Evolutionary conservation across 805 yeast species (phyloP), one percentile per base, ranked within the genome.

Genomic region (Cyberlindnera euphorbiiphila): DNA sequence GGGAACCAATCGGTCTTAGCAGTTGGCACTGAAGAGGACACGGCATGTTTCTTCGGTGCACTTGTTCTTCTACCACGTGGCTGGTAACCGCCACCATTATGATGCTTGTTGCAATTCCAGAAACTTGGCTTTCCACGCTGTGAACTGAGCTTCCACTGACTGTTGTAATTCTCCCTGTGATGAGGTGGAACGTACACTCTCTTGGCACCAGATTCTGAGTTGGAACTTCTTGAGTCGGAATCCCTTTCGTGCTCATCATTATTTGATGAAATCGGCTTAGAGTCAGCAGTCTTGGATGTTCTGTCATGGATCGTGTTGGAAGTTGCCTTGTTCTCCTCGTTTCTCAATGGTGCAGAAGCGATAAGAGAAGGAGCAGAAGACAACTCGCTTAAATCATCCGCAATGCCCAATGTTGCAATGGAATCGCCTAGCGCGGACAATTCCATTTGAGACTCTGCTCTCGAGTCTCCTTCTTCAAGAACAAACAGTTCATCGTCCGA

Each of bases 141-240:
- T 22, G 37, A 9, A 14, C 19, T 29, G 25, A 26, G 42, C 12
- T 41, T 39, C 43, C 45, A 41, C n/a, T 39, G 43, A 23, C 37
- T 37, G 23, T 38, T 38, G 21, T 50, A 46, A 42, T 61, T 60
- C 36, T 68, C 60, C 48, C 80, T 63, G 41, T 72, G 77, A 49
- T 74, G 79, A 11, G 80, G 80, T 19, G 78, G 78, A 15, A 74
- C 61, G 45, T 74, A 74, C 9, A 42, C 38, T 15, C 40, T 50
- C 40, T 50, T 55, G 9, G 52, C 32, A 28, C 38, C 39, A 7
- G 49, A 31, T 14, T 27, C 47, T 24, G 47, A 36, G 26, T 40
- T 36, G 5, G 46, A 37, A 5, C 31, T 41, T 24, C 36, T 34
- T 4, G 36, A 32, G 15, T 14, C 33, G 6, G 26, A 22, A n/a